Percentiles rank a stretch among this genome's conserved stretches.
Conservation (phyloP, 306 rosid genomes). For the Dalbergia cultrata region DNA sequence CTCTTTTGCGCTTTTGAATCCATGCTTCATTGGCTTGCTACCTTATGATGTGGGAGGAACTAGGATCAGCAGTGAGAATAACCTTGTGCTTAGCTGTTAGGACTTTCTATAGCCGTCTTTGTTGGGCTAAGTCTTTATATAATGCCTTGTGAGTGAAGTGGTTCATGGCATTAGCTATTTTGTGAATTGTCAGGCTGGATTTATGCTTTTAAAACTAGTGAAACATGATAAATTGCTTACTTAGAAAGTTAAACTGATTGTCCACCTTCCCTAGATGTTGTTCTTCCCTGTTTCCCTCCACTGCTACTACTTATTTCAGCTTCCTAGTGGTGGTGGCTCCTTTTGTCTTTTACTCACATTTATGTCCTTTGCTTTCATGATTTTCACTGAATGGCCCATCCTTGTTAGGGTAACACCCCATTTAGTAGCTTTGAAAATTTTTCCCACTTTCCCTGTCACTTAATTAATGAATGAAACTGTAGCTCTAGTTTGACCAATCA, state of each 20-base stretch:
- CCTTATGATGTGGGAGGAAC: neutral
- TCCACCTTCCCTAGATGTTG: conserved; percentile 34
- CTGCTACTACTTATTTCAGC: neutral
- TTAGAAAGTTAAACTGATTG: too few species aligned
- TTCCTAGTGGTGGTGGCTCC: conserved; percentile 21
- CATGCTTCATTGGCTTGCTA: conserved; percentile 2
- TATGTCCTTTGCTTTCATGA: conserved; percentile 36
- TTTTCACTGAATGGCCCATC: conserved; percentile 10
- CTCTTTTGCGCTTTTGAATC: neutral
- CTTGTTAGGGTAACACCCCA: neutral
- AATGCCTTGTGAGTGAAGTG: neutral
- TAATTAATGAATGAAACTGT: conserved; percentile 26
- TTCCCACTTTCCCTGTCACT: conserved; percentile 18
- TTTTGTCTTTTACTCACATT: conserved; percentile 44
- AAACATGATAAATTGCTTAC: neutral
- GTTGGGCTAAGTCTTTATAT: conserved; percentile 9
- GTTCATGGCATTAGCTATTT: neutral
- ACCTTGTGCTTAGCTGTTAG: too few species aligned
- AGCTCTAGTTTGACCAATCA: too few species aligned
- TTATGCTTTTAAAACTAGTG: neutral
- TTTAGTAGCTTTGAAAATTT: neutral
- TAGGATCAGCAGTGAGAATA: neutral
- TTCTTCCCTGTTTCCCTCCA: neutral
- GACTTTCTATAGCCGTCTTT: too few species aligned
- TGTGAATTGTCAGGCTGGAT: conserved; percentile 5